phyloP scores from a whole-genome alignment of 2,329 filamentous ascomycete species.

The Ophiosphaerella herpotricha region DNA sequence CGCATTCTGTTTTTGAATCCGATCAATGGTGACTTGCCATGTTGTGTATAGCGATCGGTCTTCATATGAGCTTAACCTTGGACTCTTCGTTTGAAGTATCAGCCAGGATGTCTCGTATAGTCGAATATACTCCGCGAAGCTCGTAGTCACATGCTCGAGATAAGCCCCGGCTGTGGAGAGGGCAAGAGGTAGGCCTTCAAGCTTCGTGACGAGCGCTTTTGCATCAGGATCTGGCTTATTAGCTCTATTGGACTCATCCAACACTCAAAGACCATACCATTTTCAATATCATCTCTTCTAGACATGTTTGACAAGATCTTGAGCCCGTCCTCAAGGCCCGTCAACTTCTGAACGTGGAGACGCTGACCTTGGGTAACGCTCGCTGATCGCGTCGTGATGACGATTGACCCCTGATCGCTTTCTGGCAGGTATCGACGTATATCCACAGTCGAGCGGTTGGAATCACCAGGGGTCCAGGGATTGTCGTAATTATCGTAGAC shows the following conservation, averaged over 20 bases:
- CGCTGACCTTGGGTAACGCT: neutral
- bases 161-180: neutral
- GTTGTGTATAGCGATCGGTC: slow-evolving; percentile 23
- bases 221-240: slow-evolving; percentile 13
- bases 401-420: neutral
- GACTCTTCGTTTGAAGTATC: slow-evolving; percentile 19
- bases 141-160: slow-evolving; percentile 8
- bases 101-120: slow-evolving; percentile 39
- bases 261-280: no score
- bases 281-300: neutral
- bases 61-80: slow-evolving; percentile 14
- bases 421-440: neutral
- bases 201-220: slow-evolving; percentile 13
- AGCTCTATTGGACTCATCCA: no score
- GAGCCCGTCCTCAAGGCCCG: slow-evolving; percentile 5
- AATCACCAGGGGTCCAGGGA: slow-evolving; percentile 24
- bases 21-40: slow-evolving; percentile 10
- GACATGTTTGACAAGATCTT: slow-evolving; percentile 1
- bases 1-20: slow-evolving; percentile 5
- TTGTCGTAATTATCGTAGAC: slow-evolving; percentile 52
- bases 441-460: neutral
- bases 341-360: slow-evolving; percentile 8
- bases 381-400: neutral
- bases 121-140: slow-evolving; percentile 30
- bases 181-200: slow-evolving; percentile 11